Conservation (phyloP, 2,329 filamentous ascomycete genomes). For the Microascus cirrosus region DNA sequence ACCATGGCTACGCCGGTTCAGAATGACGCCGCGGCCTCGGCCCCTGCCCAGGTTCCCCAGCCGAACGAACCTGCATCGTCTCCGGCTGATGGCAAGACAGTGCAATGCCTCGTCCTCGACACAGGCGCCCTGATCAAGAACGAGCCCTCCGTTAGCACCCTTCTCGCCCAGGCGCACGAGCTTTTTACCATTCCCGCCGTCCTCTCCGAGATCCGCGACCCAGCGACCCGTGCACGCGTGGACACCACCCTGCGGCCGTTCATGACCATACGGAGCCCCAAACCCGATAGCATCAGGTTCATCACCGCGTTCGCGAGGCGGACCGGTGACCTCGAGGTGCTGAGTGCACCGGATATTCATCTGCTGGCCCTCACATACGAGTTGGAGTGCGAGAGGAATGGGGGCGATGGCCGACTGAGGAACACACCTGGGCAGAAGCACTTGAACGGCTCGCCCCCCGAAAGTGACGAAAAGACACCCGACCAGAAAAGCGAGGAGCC, state of each 20-base stretch:
- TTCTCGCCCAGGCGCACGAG: slow-evolving; percentile 64
- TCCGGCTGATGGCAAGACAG: slow-evolving; percentile 39
- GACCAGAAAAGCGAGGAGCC: neutral
- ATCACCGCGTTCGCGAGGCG: slow-evolving; percentile 76
- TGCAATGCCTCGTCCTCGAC: slow-evolving; percentile 80
- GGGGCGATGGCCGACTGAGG: slow-evolving; percentile 78
- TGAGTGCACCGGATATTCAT: slow-evolving; percentile 83
- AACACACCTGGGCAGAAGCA: slow-evolving; percentile 69
- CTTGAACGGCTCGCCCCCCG: slow-evolving; percentile 58
- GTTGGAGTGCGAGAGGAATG: slow-evolving; percentile 81
- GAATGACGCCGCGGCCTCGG: neutral
- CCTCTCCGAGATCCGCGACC: slow-evolving; percentile 79
- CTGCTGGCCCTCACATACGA: slow-evolving; percentile 88
- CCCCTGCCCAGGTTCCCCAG: neutral
- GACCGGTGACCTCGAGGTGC: slow-evolving; percentile 79
- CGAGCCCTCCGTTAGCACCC: slow-evolving; percentile 71
- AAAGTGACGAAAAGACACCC: slow-evolving; percentile 19
- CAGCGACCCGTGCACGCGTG: slow-evolving; percentile 66
- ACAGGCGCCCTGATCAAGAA: slow-evolving; percentile 92
- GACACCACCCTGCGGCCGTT: slow-evolving; percentile 82
- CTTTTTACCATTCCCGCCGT: slow-evolving; percentile 80
- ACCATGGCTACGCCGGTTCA: neutral
- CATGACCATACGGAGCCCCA: slow-evolving; percentile 63
- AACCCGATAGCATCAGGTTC: slow-evolving; percentile 64
- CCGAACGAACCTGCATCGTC: neutral